Base-by-base conservation (phyloP, 768 basidiomycete genomes). In the Lactifluus volemus region DNA sequence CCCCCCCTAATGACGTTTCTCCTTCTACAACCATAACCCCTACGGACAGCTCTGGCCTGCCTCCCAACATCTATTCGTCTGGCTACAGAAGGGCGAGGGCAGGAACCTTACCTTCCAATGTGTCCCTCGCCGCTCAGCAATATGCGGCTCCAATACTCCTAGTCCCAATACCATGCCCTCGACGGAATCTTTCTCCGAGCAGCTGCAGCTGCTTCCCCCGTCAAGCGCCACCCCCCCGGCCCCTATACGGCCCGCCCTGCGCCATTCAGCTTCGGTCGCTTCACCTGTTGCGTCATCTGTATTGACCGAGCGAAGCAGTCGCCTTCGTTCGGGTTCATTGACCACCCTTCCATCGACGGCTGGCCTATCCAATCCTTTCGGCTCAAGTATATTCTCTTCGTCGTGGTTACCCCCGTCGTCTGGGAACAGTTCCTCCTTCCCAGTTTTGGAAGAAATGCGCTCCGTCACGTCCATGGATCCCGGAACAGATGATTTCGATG, bases 81-180 rank as follows among this genome's bases (percentile, higher is more conserved):
- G 89, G 91, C 63, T 96, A 93, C 73, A 84, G 92, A 77, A 85
- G 94, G 79, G 92, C 93, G 70, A 86, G 94, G 85, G 96, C 95
- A 67, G 96, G 94, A 60, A 98, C 95, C 79, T 83, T 98, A 70
- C 95, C 95, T 75, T 96, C 94, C 67, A 95, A 95, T 72, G 87
- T 96, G 55, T 87, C 89, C 70, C 85, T 92, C 67, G 89, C 88
- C 60, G 86, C 91, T 55, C 88, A 91, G 73, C 83, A 86, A 60
- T 92, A 84, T 73, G 86, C 85, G 32, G 84, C 86, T 79, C 85
- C 60, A 81, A 73, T 73, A 82, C 80, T 36, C 71, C 85, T 67
- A 73, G 78, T 48, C 78, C 75, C 68, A 76, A 80, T 50, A 62
- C 77, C 69, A 6, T 66, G 44, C 19, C 83, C 71, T 74, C 74